Conservation (phyloP, 371 early-diverging fungal species). For the Vairimorpha apis region DNA sequence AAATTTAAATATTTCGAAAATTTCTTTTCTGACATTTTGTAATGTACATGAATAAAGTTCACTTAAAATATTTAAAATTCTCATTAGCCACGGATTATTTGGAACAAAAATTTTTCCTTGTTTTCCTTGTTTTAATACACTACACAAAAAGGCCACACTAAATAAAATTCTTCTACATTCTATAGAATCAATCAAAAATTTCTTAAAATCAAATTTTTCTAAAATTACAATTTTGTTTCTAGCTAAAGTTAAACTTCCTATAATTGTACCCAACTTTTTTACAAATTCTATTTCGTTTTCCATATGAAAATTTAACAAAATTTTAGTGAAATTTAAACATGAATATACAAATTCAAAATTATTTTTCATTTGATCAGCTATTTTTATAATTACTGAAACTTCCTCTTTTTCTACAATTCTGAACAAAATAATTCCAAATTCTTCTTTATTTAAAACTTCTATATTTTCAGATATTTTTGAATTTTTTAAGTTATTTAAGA, state of each 20-base stretch:
- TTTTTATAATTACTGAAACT: not conserved
- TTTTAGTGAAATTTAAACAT: slow-evolving; percentile 11
- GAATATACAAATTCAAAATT: slow-evolving; percentile 14
- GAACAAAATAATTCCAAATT: not conserved
- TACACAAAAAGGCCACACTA: slow-evolving; percentile 33
- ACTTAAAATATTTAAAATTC: slow-evolving; percentile 32
- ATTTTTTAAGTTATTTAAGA: not conserved
- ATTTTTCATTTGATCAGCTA: slow-evolving; percentile 1
- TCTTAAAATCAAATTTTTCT: slow-evolving; percentile 52
- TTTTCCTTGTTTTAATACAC: slow-evolving; percentile 46
- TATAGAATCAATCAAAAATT: slow-evolving; percentile 42
- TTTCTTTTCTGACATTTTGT: slow-evolving; percentile 28
- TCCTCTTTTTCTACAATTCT: not conserved
- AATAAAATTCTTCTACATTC: slow-evolving; percentile 50
- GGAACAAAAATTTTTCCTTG: slow-evolving; percentile 47
- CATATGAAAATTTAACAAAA: slow-evolving; percentile 14
- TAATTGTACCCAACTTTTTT: slow-evolving; percentile 37
- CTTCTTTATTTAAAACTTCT: not conserved
- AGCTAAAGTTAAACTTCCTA: slow-evolving; percentile 48
- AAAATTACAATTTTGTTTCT: slow-evolving; percentile 40
- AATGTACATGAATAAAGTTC: slow-evolving; percentile 44
- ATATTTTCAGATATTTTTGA: not conserved
- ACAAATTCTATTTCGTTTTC: slow-evolving; percentile 41
- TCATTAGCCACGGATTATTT: slow-evolving; percentile 59
- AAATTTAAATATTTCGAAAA: slow-evolving; percentile 17